Conservation (phyloP, 805 yeast species). For the Wilhelminamyces savonicus region DNA sequence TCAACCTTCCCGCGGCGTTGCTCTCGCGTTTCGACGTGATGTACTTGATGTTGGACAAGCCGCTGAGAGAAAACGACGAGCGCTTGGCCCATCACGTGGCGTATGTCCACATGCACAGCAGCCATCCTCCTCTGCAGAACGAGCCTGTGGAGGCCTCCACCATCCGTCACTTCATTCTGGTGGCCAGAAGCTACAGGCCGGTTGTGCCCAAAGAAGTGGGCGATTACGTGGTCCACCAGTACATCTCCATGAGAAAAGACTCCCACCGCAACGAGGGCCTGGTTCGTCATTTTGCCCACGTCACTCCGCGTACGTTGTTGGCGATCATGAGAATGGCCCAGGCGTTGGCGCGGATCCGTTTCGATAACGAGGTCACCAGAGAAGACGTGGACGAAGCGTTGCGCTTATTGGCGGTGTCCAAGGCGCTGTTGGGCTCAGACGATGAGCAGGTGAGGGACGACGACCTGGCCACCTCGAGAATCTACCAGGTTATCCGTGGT, state of each 20-base stretch:
- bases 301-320: constrained; percentile 90
- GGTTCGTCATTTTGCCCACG: constrained; percentile 75
- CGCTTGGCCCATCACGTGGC: constrained; percentile 90
- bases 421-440: constrained; percentile 64
- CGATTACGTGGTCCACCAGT: constrained; percentile 77
- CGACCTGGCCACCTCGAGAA: constrained; percentile 58
- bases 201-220: constrained; percentile 77
- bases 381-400: constrained; percentile 95
- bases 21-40: constrained; percentile 90
- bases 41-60: constrained; percentile 80
- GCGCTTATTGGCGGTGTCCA: constrained; percentile 80
- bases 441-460: constrained; percentile 49
- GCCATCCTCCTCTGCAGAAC: constrained; percentile 72
- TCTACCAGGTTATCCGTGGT: constrained; percentile 64
- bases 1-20: constrained; percentile 93
- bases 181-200: constrained; percentile 83
- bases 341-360: constrained; percentile 87
- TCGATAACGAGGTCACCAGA: constrained; percentile 59
- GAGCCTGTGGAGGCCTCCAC: constrained; percentile 73
- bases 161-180: constrained; percentile 81
- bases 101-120: constrained; percentile 88
- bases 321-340: constrained; percentile 91
- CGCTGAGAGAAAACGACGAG: constrained; percentile 73
- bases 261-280: constrained; percentile 75
- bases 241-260: constrained; percentile 89